phyloP scores from a whole-genome alignment of 352 stramenopile genomes.

The Globisporangium solare region DNA sequence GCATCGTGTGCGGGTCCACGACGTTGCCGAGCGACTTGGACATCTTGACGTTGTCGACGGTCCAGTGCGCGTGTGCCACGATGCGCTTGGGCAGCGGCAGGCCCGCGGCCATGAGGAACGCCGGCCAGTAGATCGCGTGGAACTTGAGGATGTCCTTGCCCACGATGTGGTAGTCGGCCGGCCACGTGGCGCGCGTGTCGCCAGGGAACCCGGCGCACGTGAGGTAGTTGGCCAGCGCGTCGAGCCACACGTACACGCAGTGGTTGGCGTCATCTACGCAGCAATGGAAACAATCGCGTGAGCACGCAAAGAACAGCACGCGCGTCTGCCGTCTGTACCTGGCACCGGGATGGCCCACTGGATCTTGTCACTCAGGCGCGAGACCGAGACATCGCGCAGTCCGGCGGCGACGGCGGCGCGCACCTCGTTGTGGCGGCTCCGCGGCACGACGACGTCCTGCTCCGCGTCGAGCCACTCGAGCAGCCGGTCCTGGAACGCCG shows the following conservation, averaged over 20 bases:
- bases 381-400: conserved; percentile 96
- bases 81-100: conserved; percentile 92
- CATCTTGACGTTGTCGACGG: conserved; percentile 98
- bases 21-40: conserved; percentile 99
- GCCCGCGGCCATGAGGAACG: conserved; percentile 92
- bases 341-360: conserved; percentile 97
- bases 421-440: conserved; percentile 90
- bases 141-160: conserved; percentile 99
- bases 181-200: conserved; percentile 40
- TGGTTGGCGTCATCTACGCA: conserved; percentile 67
- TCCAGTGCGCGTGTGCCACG: conserved; percentile 98
- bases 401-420: conserved; percentile 85
- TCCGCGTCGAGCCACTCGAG: conserved; percentile 86
- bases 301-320: too few relatives aligned
- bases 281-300: too few relatives aligned
- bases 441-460: conserved; percentile 87
- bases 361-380: conserved; percentile 92
- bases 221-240: conserved; percentile 99
- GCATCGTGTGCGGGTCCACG: conserved; percentile 91
- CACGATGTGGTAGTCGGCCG: conserved; percentile 89
- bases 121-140: conserved; percentile 98
- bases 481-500: conserved; percentile 90
- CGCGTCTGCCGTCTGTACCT: neutral
- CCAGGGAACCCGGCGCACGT: conserved; percentile 92
- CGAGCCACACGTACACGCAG: conserved; percentile 99